Percentiles rank a stretch among this genome's conserved stretches.
phyloP scores from a whole-genome alignment of 1,139 yeast species.

The Yamadazyma diospyri region DNA sequence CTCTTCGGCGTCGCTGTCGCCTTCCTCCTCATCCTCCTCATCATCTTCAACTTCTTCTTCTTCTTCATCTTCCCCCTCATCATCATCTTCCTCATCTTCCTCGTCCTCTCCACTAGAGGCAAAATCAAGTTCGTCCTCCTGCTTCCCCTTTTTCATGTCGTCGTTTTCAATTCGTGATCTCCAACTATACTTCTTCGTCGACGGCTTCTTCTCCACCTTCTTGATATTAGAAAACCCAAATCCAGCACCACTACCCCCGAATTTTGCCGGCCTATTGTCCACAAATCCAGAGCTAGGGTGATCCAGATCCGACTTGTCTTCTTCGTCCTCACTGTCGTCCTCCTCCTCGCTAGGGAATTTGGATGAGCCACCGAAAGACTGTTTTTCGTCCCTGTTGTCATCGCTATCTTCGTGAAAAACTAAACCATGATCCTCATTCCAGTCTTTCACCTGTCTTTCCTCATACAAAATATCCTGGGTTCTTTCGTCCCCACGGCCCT shows the following conservation, averaged over 20 bases:
- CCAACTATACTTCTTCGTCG: slow-evolving; percentile 40
- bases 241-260: slow-evolving; percentile 60
- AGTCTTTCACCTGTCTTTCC: slow-evolving; percentile 60
- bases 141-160: slow-evolving; percentile 38
- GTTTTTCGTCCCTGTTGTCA: slow-evolving; percentile 3
- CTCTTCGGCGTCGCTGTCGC: slow-evolving; percentile 15
- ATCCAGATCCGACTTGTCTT: slow-evolving; percentile 11
- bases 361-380: slow-evolving; percentile 12
- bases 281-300: slow-evolving; percentile 37
- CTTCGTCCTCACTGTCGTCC: slow-evolving; percentile 19
- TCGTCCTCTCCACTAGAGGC: slow-evolving; percentile 19
- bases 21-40: slow-evolving; percentile 25
- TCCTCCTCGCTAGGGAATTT: slow-evolving; percentile 14
- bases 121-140: slow-evolving; percentile 43
- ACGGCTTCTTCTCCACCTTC: slow-evolving; percentile 30
- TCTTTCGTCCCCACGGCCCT: slow-evolving; percentile 66
- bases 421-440: slow-evolving; percentile 40
- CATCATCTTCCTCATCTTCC: slow-evolving; percentile 30
- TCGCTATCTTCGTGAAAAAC: slow-evolving; percentile 3
- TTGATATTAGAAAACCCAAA: slow-evolving; percentile 65
- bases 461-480: slow-evolving; percentile 68
- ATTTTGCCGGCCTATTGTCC: slow-evolving; percentile 66
- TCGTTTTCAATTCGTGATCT: slow-evolving; percentile 38
- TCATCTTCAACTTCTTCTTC: slow-evolving; percentile 17
- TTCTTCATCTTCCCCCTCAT: slow-evolving; percentile 15